phyloP scores from a whole-genome alignment of 192 early-diverging fungal species.

The Mycoemilia scoparia region DNA sequence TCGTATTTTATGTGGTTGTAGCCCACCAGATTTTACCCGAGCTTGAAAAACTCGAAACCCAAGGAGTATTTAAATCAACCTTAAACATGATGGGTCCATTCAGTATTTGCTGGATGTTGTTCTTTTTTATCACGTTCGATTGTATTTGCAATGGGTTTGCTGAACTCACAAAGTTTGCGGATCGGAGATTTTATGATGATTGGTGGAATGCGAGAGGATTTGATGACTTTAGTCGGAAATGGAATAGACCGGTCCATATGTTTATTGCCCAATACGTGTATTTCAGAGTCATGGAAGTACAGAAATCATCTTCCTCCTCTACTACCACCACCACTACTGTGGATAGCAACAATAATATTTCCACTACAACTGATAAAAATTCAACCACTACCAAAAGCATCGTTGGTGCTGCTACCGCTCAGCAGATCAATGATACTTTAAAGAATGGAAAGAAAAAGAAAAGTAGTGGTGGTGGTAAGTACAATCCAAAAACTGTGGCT shows the following conservation, averaged over 20 bases:
- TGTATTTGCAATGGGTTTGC: conserved; percentile 93
- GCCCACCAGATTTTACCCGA: conserved; percentile 76
- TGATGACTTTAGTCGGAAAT: conserved; percentile 89
- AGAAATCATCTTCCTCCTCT: conserved; percentile 11
- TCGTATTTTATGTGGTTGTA: conserved; percentile 66
- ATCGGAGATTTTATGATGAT: conserved; percentile 95
- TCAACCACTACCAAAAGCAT: conserved; percentile 14
- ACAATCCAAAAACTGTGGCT: too few relatives aligned
- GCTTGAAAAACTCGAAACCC: conserved; percentile 40
- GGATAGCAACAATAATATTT: not conserved
- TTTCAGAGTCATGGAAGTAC: conserved; percentile 53
- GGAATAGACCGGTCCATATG: conserved; percentile 93
- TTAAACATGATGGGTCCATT: conserved; percentile 68
- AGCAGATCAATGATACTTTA: too few relatives aligned
- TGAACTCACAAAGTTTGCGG: conserved; percentile 83
- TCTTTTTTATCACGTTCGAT: conserved; percentile 94
- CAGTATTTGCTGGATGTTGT: conserved; percentile 75
- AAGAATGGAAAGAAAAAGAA: too few relatives aligned
- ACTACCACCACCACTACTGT: not conserved
- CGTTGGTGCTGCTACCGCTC: too few relatives aligned
- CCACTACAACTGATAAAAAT: conserved; percentile 3
- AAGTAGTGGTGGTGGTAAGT: too few relatives aligned
- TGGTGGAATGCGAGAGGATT: conserved; percentile 88
- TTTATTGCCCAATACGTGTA: conserved; percentile 86
- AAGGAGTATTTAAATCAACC: conserved; percentile 37